Conservation (phyloP, 2,329 filamentous ascomycete genomes). For the Trichoderma sp. region DNA sequence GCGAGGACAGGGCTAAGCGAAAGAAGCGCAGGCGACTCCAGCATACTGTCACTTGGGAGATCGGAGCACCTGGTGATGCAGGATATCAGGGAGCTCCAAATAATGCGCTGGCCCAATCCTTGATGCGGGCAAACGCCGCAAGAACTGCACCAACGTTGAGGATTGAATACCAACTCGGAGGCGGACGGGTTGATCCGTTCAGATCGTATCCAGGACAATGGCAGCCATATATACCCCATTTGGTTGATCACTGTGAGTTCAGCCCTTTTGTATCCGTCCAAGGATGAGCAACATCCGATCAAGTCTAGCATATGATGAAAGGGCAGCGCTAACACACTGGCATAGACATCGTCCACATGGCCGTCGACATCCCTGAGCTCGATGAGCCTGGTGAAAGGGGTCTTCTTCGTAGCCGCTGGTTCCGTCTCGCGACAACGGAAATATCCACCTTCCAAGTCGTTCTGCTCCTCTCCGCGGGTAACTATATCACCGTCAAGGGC, state of each 20-base stretch:
- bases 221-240: slow-evolving; percentile 23
- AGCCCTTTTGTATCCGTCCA: neutral
- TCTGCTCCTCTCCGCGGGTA: slow-evolving; percentile 30
- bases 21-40: slow-evolving; percentile 14
- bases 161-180: slow-evolving; percentile 26
- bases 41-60: slow-evolving; percentile 8
- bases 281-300: neutral
- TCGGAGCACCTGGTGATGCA: neutral
- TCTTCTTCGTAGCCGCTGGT: slow-evolving; percentile 29
- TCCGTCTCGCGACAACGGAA: slow-evolving; percentile 28
- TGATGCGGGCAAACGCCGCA: neutral
- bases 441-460: slow-evolving; percentile 28
- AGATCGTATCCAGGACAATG: slow-evolving; percentile 25
- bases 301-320: neutral
- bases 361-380: slow-evolving; percentile 30
- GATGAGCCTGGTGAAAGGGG: slow-evolving; percentile 27
- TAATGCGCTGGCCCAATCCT: neutral
- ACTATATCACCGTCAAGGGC: slow-evolving; percentile 24
- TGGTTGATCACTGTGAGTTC: slow-evolving; percentile 29
- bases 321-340: neutral
- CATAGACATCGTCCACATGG: slow-evolving; percentile 30
- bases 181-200: slow-evolving; percentile 29
- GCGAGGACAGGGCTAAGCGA: neutral
- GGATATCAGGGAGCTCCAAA: neutral
- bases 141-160: neutral